Base-by-base conservation (phyloP, 352 stramenopile genomes). In the Phytophthora pinifolia region DNA sequence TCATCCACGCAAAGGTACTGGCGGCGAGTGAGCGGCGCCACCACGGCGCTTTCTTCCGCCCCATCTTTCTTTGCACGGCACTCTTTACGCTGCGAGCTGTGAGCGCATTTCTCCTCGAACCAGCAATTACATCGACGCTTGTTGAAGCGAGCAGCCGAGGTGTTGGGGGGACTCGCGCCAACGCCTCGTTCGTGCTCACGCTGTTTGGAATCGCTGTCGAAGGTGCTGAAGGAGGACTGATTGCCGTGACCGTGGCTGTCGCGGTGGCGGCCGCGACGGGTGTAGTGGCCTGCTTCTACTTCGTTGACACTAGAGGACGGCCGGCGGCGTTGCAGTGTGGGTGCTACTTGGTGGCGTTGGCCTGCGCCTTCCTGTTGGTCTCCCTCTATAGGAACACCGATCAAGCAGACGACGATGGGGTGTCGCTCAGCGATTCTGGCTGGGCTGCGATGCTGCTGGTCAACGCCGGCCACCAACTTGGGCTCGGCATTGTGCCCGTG, bases 1-100 rank as follows among this genome's bases (percentile, higher is more conserved):
- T 93, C 54, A 82, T 93, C 33, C 81, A 94, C 41, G 80, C 81
- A 8, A 77, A 79, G 43, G 62, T 86, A 30, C 67, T 91, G 20
- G 79, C 76, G n/a, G 50, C 51, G 10, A 72, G 79, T 33, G 73
- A 81, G 13, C 63, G 69, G 39, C 65, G 65, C 25, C 74, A 88
- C 52, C 78, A 80, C 47, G 66, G 74, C 29, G 80, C 76, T 12
- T 90, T 93, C 59, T 84, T 82, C 46, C 78, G 83, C 0, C 80
- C 80, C 13, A 59, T 93, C 2, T 56, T 86, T 34, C 69, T 93
- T 14, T 88, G 76, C 27, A 65, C 55, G 10, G 45, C 63, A 25
- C 67, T 93, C 18, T 78, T 74, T 35, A 64, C 66, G 6, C 67
- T 91, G 10, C 72, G 76, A 27, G 72, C 80, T 2, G 61, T 88